These are phyloP conservation scores for Eucalyptus melliodora DNA, from an alignment of 345 rosid genomes.

Conservation along the genomic window DNA sequence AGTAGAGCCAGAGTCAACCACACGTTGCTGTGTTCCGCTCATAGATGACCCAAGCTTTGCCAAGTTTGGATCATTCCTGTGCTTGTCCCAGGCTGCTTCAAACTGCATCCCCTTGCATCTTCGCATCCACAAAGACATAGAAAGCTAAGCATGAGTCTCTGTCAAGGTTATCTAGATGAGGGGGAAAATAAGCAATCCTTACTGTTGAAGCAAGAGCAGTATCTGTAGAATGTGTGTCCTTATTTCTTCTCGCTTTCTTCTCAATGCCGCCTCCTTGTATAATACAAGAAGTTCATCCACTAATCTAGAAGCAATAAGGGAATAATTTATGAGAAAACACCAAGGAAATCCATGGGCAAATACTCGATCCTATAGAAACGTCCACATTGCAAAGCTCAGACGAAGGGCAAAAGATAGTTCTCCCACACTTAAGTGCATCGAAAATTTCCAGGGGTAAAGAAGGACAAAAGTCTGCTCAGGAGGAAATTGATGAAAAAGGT, in stretches of 20 bases:
- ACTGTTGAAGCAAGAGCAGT: slow-evolving; percentile 62
- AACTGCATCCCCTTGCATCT: slow-evolving; percentile 69
- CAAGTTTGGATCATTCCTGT: slow-evolving; percentile 54
- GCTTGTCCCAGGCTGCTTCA: slow-evolving; percentile 54
- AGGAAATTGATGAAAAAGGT: not conserved
- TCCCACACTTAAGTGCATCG: not conserved
- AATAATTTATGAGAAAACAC: not conserved
- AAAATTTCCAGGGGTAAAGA: not conserved
- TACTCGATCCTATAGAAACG: not conserved
- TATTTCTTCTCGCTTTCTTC: slow-evolving; percentile 51
- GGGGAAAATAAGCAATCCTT: slow-evolving; percentile 3
- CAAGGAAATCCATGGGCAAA: not conserved
- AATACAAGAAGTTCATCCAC: slow-evolving; percentile 59
- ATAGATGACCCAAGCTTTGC: slow-evolving; percentile 7
- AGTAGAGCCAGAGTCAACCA: not conserved
- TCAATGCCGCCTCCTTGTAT: slow-evolving; percentile 62
- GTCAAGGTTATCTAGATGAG: not conserved
- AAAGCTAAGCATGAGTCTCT: not conserved
- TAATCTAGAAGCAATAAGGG: slow-evolving; percentile 32
- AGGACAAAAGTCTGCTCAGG: not conserved
- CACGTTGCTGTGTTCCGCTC: not conserved
- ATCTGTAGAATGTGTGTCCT: slow-evolving; percentile 36
- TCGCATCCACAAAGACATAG: not conserved
- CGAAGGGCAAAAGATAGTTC: not conserved
- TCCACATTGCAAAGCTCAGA: not conserved